Conservation (phyloP, 192 early-diverging fungal genomes). For the Globomyces pollinis-pini region DNA sequence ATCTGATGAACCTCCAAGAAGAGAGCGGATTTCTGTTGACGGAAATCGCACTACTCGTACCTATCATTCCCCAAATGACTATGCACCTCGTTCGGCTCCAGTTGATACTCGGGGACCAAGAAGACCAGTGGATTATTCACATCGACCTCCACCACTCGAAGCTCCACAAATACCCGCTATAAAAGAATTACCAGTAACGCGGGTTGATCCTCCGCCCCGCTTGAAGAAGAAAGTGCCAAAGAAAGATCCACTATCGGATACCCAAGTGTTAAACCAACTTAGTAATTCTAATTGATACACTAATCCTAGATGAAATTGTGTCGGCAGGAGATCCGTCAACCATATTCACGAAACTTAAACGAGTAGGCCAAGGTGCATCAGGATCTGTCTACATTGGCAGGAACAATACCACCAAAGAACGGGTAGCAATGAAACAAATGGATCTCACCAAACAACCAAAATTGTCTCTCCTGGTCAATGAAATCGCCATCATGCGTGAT, state of each 20-base stretch:
- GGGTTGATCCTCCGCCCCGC: background rate
- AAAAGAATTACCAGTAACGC: background rate
- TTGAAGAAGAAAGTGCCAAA: constrained; percentile 33
- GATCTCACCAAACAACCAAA: constrained; percentile 45
- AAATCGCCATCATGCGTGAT: constrained; percentile 83
- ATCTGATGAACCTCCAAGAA: constrained; percentile 7
- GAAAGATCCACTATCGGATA: constrained; percentile 76
- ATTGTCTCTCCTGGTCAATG: constrained; percentile 59
- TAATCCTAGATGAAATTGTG: constrained; percentile 54
- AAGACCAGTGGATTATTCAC: background rate
- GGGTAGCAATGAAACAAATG: constrained; percentile 61
- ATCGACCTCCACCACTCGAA: background rate
- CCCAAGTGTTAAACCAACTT: constrained; percentile 91
- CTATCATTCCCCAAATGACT: background rate
- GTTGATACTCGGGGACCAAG: background rate
- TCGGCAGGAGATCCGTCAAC: constrained; percentile 83
- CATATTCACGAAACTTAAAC: constrained; percentile 88
- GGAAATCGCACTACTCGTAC: background rate
- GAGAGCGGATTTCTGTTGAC: background rate
- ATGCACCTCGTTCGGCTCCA: background rate
- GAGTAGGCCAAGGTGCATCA: constrained; percentile 58
- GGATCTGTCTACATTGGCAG: constrained; percentile 94
- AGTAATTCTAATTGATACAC: constrained; percentile 36
- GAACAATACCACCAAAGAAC: constrained; percentile 28
- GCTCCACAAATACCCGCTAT: constrained; percentile 7